Base-by-base conservation (phyloP, 106 monocot genomes). In the Allium fistulosum region DNA sequence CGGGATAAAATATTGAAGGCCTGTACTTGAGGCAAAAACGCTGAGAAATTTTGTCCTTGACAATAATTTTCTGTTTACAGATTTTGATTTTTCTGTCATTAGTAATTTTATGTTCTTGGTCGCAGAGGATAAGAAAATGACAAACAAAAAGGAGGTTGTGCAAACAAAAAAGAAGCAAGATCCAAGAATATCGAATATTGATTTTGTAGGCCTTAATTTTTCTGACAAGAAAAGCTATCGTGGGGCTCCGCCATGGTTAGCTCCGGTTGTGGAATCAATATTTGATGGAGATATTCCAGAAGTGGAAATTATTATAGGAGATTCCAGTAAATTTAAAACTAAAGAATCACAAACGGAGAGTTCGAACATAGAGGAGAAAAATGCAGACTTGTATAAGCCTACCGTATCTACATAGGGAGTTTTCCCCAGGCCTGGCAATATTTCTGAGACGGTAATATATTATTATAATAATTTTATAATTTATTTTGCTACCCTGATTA, bases 371-470 rank as follows among this genome's bases (percentile, higher is more conserved):
- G 68, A 74, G 58, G 70, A 73, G 65, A 80, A 72, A 49, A 66
- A 67, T 55, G n/a, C 55, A 12, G 78, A 55, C 11, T 46, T 82
- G 26, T 97, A 92, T 78, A 89, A 86, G 69, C 96, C 96, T 7
- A 92, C 84, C 58, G 89, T 97, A 46, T 86, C 88, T 46, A 89
- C 96, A 58, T 97, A 92, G 96, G 92, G 96, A 59, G 86, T 92
- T 66, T 97, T 89, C 51, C 92, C 96, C 69, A 84, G 96, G 64
- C 96, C 96, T 13, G 78, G 45, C 18, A 82, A 92, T 63, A 97
- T 97, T 67, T 97, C 96, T 28, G 86, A 87, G 75, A 73, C 92
- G 84, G 96, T 97, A 79, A 0, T 57, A 27, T 64, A 3, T 15
- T 62, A 45, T 63, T 37, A 37, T 37, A 37, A 37, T 37, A 37